Evolutionary conservation across 1,139 yeast species (phyloP).

Genomic region (Hemisphaericaspora subhashii): DNA sequence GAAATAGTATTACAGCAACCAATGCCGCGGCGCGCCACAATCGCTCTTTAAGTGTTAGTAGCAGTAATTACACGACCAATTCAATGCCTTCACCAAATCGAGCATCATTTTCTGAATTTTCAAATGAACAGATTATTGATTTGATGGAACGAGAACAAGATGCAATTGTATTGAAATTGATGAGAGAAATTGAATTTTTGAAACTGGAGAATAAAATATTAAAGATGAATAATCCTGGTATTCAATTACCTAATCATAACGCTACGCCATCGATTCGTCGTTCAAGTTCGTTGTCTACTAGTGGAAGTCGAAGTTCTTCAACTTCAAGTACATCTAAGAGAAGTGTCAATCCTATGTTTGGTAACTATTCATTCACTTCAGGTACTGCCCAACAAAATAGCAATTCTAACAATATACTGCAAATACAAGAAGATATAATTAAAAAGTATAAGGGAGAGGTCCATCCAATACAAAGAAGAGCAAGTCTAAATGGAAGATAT

Average conservation of each 20-base stretch:
- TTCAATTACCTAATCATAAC: constrained; percentile 4
- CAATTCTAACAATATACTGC: background rate
- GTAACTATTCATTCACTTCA: constrained; percentile 6
- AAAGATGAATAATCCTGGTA: constrained; percentile 13
- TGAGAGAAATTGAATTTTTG: constrained; percentile 53
- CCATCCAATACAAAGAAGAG: constrained; percentile 8
- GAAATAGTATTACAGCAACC: constrained; percentile 10
- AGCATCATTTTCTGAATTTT: constrained; percentile 12
- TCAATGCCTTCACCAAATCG: constrained; percentile 7
- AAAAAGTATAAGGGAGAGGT: constrained; percentile 11
- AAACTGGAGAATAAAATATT: constrained; percentile 51
- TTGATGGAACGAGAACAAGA: constrained; percentile 72
- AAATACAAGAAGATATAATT: constrained; percentile 7
- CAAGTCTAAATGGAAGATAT: constrained; percentile 11
- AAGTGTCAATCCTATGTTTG: constrained; percentile 6
- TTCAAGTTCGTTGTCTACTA: constrained; percentile 14
- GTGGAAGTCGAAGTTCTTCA: constrained; percentile 7
- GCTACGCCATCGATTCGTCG: constrained; percentile 9
- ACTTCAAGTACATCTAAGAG: constrained; percentile 5
- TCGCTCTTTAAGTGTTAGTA: constrained; percentile 6
- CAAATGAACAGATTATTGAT: constrained; percentile 53
- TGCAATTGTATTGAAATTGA: constrained; percentile 57
- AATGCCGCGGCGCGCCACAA: constrained; percentile 5
- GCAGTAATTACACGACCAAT: constrained; percentile 9
- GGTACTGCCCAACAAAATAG: background rate